Conservation (phyloP, 495 filamentous ascomycete genomes). For the Trichoderma reesei region DNA sequence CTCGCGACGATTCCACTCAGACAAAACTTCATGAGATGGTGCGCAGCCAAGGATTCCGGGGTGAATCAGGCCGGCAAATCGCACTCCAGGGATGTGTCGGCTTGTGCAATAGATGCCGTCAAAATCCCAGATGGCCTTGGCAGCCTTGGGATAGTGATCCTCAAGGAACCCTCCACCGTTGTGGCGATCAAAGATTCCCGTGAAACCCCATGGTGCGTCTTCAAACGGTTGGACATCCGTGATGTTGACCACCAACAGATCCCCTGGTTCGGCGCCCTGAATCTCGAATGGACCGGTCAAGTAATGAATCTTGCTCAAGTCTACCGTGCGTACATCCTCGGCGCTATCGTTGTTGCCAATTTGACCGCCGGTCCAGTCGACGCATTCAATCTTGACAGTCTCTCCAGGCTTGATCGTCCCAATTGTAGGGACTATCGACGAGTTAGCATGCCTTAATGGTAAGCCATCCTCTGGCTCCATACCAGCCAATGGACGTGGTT, state of each 20-base stretch:
- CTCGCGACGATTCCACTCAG: constrained; percentile 73
- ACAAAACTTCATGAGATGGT: constrained; percentile 56
- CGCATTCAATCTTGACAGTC: constrained; percentile 89
- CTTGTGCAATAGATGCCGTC: constrained; percentile 90
- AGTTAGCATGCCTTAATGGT: background rate
- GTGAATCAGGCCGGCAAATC: constrained; percentile 88
- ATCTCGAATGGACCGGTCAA: constrained; percentile 88
- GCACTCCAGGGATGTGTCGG: constrained; percentile 80
- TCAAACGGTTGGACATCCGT: constrained; percentile 91
- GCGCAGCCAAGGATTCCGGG: constrained; percentile 91
- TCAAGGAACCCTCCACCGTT: constrained; percentile 93
- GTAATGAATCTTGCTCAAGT: constrained; percentile 79
- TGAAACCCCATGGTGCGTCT: constrained; percentile 86
- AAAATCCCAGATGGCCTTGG: constrained; percentile 96
- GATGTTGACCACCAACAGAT: constrained; percentile 83
- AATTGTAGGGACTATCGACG: constrained; percentile 55
- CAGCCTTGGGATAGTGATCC: constrained; percentile 79
- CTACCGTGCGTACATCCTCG: constrained; percentile 78
- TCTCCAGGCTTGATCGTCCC: constrained; percentile 76
- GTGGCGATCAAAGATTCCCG: constrained; percentile 67
- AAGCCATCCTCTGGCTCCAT: background rate
- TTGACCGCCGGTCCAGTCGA: constrained; percentile 83
- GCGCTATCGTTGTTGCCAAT: constrained; percentile 84
- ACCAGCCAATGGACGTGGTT: background rate
- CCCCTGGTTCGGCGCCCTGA: constrained; percentile 76